Evolutionary conservation across 305 asterid species (phyloP).

Genomic region (Fraxinus platypoda): DNA sequence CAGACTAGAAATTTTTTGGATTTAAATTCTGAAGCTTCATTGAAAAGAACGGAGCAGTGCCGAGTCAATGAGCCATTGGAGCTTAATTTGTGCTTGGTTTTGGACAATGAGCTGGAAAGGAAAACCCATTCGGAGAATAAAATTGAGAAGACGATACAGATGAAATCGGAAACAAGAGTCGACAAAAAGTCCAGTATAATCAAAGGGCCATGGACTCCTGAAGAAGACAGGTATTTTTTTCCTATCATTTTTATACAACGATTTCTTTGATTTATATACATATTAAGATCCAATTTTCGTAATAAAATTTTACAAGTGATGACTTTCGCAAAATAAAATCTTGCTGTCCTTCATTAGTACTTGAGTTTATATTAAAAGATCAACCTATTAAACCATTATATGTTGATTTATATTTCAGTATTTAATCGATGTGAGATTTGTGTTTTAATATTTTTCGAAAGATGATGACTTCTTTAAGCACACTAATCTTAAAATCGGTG

Average conservation of each 20-base stretch:
- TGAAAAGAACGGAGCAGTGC: constrained; percentile 13
- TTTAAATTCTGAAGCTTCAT: constrained; percentile 4
- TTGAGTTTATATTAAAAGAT: no score
- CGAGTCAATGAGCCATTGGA: constrained; percentile 17
- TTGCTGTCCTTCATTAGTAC: no score
- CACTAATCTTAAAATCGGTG: no score
- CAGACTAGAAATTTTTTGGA: constrained; percentile 14
- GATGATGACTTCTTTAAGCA: no score
- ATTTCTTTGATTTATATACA: no score
- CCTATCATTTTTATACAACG: background rate
- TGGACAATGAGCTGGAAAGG: background rate
- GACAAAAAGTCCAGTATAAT: constrained; percentile 25
- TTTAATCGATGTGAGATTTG: no score
- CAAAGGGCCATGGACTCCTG: constrained; percentile 74
- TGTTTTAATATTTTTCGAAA: no score
- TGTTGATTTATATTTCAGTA: no score
- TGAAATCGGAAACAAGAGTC: background rate
- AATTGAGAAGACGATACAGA: background rate
- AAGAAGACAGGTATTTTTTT: constrained; percentile 64
- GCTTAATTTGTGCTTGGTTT: background rate
- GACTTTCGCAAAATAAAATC: background rate
- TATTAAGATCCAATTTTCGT: no score
- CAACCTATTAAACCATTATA: no score
- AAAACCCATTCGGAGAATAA: background rate
- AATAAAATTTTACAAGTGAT: background rate